phyloP scores from a whole-genome alignment of 495 filamentous ascomycete genomes.

The Tuber melanosporum region DNA sequence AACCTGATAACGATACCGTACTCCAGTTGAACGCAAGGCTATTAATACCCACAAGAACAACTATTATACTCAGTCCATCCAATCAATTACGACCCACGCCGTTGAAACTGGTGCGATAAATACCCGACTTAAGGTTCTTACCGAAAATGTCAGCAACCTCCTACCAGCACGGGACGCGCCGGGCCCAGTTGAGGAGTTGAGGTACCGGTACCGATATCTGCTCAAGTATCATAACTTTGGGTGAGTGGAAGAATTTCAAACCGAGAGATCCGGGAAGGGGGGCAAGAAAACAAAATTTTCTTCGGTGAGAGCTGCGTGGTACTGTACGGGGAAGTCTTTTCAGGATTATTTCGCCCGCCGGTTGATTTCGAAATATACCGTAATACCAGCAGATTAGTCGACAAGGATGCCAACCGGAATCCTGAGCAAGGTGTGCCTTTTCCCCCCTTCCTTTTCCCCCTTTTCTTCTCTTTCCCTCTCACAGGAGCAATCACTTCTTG shows the following conservation, averaged over 20 bases:
- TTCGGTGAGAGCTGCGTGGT: neutral
- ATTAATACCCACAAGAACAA: neutral
- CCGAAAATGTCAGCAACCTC: neutral
- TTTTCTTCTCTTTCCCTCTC: neutral
- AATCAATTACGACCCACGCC: neutral
- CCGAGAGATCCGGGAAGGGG: neutral
- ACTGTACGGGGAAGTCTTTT: neutral
- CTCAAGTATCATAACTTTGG: neutral
- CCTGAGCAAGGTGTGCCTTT: neutral
- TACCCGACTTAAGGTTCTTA: neutral
- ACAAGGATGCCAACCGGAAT: neutral
- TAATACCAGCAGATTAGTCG: neutral
- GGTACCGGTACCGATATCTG: neutral
- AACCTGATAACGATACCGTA: neutral
- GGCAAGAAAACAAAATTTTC: neutral
- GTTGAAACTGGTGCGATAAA: neutral
- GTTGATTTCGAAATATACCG: neutral
- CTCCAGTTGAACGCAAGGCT: neutral
- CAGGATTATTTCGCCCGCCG: neutral
- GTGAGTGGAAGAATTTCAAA: neutral
- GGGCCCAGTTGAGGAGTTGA: neutral
- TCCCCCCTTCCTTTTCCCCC: too few species aligned
- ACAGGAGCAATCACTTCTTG: neutral
- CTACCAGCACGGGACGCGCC: neutral
- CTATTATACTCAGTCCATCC: neutral